Evolutionary conservation across 1,284 basidiomycete genomes (phyloP).

Genomic region (Sphaerobolus stellatus): DNA sequence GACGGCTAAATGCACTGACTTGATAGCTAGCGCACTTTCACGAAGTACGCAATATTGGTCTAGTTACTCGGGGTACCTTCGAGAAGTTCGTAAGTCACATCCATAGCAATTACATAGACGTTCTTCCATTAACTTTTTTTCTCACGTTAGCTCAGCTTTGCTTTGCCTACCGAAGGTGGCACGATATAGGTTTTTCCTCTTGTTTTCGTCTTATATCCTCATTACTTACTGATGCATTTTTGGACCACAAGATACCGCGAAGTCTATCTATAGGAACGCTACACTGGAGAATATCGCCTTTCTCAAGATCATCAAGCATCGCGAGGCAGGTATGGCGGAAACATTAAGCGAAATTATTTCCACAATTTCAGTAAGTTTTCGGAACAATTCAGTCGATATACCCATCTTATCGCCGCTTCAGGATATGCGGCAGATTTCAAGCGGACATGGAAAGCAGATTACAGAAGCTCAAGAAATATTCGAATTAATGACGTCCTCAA

Average conservation of each 20-base stretch:
- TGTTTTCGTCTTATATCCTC: constrained; percentile 15
- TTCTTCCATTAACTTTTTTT: constrained; percentile 17
- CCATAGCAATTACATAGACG: background rate
- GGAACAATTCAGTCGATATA: too few relatives aligned
- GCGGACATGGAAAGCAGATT: too few relatives aligned
- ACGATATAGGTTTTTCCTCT: constrained; percentile 57
- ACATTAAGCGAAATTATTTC: background rate
- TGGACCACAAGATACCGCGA: constrained; percentile 53
- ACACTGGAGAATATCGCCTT: constrained; percentile 57
- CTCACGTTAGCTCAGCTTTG: constrained; percentile 60
- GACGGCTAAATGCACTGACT: background rate
- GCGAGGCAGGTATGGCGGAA: constrained; percentile 2
- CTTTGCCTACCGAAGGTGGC: constrained; percentile 67
- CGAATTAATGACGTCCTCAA: too few relatives aligned
- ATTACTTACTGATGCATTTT: background rate
- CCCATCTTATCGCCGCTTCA: too few relatives aligned
- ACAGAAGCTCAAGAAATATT: too few relatives aligned
- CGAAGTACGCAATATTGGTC: constrained; percentile 80
- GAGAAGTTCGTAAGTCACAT: constrained; percentile 62
- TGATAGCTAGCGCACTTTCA: constrained; percentile 56
- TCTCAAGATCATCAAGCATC: constrained; percentile 2
- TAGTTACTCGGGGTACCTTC: constrained; percentile 76
- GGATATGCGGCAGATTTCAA: too few relatives aligned
- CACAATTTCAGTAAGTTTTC: background rate
- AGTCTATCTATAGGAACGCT: constrained; percentile 63